Evolutionary conservation across 164 flowering plant genomes (phyloP), one percentile per base, ranked within the genome.

Genomic region (Liriodendron chinense): DNA sequence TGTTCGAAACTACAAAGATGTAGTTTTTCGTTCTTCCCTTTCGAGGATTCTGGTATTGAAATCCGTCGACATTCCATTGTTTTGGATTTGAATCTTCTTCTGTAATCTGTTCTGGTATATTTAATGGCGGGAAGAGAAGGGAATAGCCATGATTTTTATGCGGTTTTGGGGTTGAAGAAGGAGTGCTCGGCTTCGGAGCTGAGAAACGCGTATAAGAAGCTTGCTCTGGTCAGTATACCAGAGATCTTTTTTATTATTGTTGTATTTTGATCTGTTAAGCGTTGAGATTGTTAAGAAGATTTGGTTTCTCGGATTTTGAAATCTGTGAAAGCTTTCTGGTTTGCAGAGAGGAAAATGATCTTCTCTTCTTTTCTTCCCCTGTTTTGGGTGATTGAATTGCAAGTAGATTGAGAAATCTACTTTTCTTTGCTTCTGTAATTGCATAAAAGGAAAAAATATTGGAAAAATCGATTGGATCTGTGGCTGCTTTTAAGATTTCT

Each of bases 121-220:
- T 12, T 47, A 9, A 88, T 89, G 96, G 91, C 85, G 2, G 69
- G 77, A 49, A 83, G 80, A 50, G 89, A 75, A 57, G 90, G 83
- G 66, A 86, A 86, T 71, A 78, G 76, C 70, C 61, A 48, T 13
- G 91, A 95, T 75, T 89, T 88, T 22, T 93, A 95, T 78, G 83
- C 82, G 1, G 91, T 92, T 72, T 74, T 93, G 83, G 99, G 98
- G 50, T 74, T 95, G 86, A 78, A 84, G 69, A 95, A 91, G 83
- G 93, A 92, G 78, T 95, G 97, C 84, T 77, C 94, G 3, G 74
- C 81, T 0, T 56, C 85, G 20, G 98, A 95, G 75, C 89, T 95
- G 57, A 79, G 84, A 68, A 82, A 75, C 71, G 94, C 98, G 10
- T 95, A 95, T 77, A 95, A 92, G 91, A 90, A 86, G 71, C 94